Conservation (phyloP, 2,329 filamentous ascomycete species). For the Knoxdaviesia capensis region DNA sequence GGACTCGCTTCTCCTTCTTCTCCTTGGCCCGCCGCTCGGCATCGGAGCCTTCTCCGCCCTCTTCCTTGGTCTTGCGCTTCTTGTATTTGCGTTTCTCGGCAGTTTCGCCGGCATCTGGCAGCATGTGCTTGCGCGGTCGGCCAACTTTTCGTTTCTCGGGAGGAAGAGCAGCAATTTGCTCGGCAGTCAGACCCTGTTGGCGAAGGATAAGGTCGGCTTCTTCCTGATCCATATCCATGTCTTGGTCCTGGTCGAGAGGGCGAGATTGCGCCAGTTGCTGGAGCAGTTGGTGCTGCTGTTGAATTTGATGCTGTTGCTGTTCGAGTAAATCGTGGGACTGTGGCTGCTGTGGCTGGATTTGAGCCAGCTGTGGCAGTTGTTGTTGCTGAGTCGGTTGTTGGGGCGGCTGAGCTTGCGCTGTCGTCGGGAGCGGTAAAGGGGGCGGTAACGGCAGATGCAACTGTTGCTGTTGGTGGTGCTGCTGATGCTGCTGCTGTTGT, state of each 20-base stretch:
- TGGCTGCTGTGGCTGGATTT: slow-evolving; percentile 1
- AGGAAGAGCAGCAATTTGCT: not conserved
- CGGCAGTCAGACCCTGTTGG: not conserved
- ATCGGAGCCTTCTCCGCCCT: slow-evolving; percentile 33
- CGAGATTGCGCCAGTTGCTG: not conserved
- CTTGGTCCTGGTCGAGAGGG: too few species aligned
- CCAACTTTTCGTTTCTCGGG: slow-evolving; percentile 44
- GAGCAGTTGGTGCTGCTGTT: slow-evolving; percentile 1
- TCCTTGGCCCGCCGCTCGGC: slow-evolving; percentile 33
- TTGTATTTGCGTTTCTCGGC: slow-evolving; percentile 48
- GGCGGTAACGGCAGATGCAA: not conserved
- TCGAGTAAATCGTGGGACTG: slow-evolving; percentile 1
- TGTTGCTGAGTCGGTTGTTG: not conserved
- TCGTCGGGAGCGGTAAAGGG: too few species aligned
- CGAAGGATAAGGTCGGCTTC: too few species aligned
- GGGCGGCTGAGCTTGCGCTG: not conserved
- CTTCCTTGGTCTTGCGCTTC: slow-evolving; percentile 36
- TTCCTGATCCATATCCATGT: too few species aligned
- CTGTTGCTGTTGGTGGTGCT: not conserved
- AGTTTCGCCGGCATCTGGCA: slow-evolving; percentile 30
- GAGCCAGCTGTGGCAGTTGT: slow-evolving; percentile 1
- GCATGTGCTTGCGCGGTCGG: slow-evolving; percentile 41
- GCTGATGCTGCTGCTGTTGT: slow-evolving; percentile 1
- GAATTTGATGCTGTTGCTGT: slow-evolving; percentile 3
- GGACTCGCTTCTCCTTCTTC: slow-evolving; percentile 33